Evolutionary conservation across 139 green algal genomes (phyloP).

Genomic region (Ettlia oleoabundans): DNA sequence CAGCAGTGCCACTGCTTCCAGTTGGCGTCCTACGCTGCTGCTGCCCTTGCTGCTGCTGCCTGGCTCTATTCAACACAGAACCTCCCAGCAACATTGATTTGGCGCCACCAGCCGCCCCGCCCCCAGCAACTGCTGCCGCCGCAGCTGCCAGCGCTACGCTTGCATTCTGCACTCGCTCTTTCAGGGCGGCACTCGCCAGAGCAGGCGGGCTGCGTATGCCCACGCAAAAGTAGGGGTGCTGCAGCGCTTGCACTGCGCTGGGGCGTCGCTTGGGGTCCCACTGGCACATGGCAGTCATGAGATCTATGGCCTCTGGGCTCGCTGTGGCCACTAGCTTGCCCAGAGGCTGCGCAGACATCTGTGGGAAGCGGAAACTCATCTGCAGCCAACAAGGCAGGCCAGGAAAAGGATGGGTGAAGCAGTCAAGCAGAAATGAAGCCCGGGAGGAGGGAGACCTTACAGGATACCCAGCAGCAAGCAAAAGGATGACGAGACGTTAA

Average conservation of each 20-base stretch:
- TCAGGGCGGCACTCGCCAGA: not conserved
- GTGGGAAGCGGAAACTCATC: conserved; percentile 64
- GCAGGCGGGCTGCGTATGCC: not conserved
- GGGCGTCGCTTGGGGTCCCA: conserved; percentile 90
- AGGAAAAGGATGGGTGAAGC: not conserved
- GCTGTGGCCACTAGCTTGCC: conserved; percentile 77
- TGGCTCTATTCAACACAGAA: not conserved
- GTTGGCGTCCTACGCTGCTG: not conserved
- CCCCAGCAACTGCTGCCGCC: not conserved
- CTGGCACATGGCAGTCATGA: conserved; percentile 80
- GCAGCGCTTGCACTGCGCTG: conserved; percentile 84
- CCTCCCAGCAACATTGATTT: not conserved
- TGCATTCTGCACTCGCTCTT: not conserved
- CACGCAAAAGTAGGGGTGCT: conserved; percentile 87
- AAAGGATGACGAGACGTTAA: too few species aligned
- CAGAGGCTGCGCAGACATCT: conserved; percentile 72
- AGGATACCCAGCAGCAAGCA: too few species aligned
- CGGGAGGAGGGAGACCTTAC: too few species aligned
- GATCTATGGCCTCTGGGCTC: conserved; percentile 84
- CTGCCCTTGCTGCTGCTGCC: not conserved
- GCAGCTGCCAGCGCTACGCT: not conserved
- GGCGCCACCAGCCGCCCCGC: not conserved
- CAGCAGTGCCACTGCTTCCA: not conserved
- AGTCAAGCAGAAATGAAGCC: not conserved
- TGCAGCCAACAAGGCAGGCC: not conserved